Percentiles rank a stretch among this genome's conserved stretches.
These are phyloP conservation scores for Mollisiaceae sp. DNA, from an alignment of 2,329 filamentous ascomycete species.

Conservation along the genomic window DNA sequence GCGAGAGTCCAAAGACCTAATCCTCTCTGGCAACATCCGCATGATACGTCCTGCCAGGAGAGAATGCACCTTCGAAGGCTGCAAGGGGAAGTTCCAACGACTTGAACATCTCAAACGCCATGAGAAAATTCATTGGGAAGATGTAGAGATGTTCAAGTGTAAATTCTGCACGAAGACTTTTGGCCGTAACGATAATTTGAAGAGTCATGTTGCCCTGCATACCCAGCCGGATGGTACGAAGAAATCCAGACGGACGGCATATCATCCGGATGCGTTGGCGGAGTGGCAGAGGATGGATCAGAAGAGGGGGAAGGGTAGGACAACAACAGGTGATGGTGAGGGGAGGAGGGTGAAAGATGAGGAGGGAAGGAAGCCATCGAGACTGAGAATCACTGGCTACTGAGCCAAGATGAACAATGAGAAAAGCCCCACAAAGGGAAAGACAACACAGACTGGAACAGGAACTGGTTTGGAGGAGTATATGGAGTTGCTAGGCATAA, in stretches of 20 bases:
- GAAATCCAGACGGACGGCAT: constrained; percentile 2
- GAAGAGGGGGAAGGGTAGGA: neutral
- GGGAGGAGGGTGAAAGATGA: neutral
- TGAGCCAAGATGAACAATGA: neutral
- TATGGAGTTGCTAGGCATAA: neutral
- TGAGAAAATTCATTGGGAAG: neutral
- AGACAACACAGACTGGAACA: neutral
- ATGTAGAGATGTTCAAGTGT: neutral
- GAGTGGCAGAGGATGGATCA: constrained; percentile 10
- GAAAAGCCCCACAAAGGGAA: neutral
- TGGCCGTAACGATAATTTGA: constrained; percentile 12
- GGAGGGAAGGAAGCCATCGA: neutral
- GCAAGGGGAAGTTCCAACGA: constrained; percentile 11
- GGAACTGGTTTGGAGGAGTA: too few relatives aligned
- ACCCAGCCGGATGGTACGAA: neutral
- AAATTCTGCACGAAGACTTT: constrained; percentile 13
- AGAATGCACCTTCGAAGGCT: constrained; percentile 3
- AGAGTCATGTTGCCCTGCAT: constrained; percentile 12
- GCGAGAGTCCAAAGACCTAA: neutral
- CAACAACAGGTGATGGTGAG: neutral
- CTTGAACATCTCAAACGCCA: constrained; percentile 13
- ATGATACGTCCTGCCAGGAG: neutral
- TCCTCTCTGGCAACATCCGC: neutral
- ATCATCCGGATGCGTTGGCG: neutral
- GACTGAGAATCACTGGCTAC: neutral